phyloP scores from a whole-genome alignment of 2,329 filamentous ascomycete genomes.

The Ophiostoma fasciatum region DNA sequence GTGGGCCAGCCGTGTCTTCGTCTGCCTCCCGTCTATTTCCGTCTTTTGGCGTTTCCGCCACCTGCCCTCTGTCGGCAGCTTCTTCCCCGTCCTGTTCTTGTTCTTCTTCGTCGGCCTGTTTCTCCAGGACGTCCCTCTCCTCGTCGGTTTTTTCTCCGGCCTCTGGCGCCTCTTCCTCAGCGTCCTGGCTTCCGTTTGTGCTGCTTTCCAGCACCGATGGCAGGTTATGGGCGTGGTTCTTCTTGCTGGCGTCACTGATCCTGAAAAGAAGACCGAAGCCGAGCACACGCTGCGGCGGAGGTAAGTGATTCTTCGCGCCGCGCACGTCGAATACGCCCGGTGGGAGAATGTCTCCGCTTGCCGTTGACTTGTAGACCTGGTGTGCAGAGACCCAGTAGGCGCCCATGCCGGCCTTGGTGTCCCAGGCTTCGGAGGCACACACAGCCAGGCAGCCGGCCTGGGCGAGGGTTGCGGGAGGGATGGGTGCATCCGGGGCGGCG shows the following conservation, averaged over 20 bases:
- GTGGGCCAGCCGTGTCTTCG: too few relatives aligned
- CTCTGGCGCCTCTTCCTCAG: too few relatives aligned
- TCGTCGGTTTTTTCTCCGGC: neutral
- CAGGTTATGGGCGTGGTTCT: constrained; percentile 58
- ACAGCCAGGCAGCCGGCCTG: constrained; percentile 81
- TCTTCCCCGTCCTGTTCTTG: neutral
- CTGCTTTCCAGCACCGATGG: constrained; percentile 17
- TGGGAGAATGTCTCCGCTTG: constrained; percentile 65
- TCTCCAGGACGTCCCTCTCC: too few relatives aligned
- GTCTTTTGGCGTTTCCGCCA: too few relatives aligned
- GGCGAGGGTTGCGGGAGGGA: constrained; percentile 78
- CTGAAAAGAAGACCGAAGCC: constrained; percentile 81
- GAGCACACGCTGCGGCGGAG: constrained; percentile 73
- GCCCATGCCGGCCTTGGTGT: constrained; percentile 88
- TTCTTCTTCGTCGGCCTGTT: neutral
- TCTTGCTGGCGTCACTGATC: constrained; percentile 77
- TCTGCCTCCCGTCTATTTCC: too few relatives aligned
- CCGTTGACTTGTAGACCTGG: constrained; percentile 76
- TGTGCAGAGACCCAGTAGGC: constrained; percentile 91
- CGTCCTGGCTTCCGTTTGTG: constrained; percentile 3
- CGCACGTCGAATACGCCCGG: constrained; percentile 66
- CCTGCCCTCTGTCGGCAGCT: too few relatives aligned
- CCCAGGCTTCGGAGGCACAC: constrained; percentile 81
- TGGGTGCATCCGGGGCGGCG: constrained; percentile 59
- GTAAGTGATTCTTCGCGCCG: constrained; percentile 82